These are phyloP conservation scores for Coniochaeta sp. DNA, from an alignment of 2,329 filamentous ascomycete genomes.

Conservation along the genomic window DNA sequence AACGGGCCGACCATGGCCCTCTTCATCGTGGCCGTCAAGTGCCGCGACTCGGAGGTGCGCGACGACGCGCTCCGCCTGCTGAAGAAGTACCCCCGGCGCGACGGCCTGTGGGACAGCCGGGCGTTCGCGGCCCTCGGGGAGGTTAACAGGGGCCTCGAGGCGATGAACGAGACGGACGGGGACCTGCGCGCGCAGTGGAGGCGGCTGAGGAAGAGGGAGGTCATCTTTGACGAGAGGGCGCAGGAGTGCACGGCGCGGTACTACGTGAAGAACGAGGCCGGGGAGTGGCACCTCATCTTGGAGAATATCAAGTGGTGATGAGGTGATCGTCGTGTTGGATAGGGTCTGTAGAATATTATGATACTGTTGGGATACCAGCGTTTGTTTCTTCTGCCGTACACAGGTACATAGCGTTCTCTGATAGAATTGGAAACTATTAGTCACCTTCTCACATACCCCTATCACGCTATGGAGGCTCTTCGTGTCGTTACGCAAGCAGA, in stretches of 20 bases:
- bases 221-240: slow-evolving; percentile 27
- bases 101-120: slow-evolving; percentile 35
- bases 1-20: slow-evolving; percentile 38
- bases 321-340: too few species aligned
- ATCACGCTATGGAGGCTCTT: too few species aligned
- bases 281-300: neutral
- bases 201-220: slow-evolving; percentile 27
- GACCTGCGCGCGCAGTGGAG: slow-evolving; percentile 29
- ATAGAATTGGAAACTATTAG: too few species aligned
- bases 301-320: neutral
- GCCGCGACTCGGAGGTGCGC: slow-evolving; percentile 29
- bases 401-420: too few species aligned
- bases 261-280: neutral
- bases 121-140: slow-evolving; percentile 27
- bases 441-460: too few species aligned
- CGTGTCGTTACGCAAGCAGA: too few species aligned
- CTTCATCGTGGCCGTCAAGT: slow-evolving; percentile 32
- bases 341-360: too few species aligned
- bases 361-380: neutral
- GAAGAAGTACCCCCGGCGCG: slow-evolving; percentile 31
- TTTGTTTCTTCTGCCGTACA: too few species aligned
- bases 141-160: slow-evolving; percentile 29
- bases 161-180: slow-evolving; percentile 22
- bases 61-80: slow-evolving; percentile 33
- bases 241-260: slow-evolving; percentile 6